These are phyloP conservation scores for Sanghuangporus weigelae DNA, from an alignment of 1,284 basidiomycete genomes.

Conservation along the genomic window DNA sequence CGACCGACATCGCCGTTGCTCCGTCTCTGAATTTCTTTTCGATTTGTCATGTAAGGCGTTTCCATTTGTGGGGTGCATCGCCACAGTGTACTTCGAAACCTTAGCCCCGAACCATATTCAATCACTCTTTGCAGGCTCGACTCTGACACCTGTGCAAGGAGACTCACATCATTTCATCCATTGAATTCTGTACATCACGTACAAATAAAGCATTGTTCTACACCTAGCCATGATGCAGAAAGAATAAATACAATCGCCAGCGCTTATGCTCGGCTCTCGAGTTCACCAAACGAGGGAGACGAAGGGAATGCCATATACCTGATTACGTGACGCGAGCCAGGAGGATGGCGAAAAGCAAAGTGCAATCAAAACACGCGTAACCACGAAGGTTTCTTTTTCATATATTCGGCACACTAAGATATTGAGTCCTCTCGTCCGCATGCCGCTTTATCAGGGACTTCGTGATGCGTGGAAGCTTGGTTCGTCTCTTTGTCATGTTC, in stretches of 20 bases:
- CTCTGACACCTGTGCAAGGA: not conserved
- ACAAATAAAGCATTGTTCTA: not conserved
- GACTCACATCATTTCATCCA: too few species aligned
- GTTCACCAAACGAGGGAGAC: not conserved
- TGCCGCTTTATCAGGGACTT: not conserved
- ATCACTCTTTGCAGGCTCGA: not conserved
- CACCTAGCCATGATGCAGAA: too few species aligned
- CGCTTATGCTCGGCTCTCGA: not conserved
- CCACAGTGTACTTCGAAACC: not conserved
- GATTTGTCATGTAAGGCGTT: not conserved
- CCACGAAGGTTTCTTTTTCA: not conserved
- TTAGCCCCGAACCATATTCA: not conserved
- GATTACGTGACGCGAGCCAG: not conserved
- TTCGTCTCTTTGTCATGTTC: slow-evolving; percentile 5
- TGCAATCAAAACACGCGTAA: not conserved
- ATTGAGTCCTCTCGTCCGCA: not conserved
- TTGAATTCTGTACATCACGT: too few species aligned
- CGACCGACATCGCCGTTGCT: slow-evolving; percentile 6
- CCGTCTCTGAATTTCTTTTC: not conserved
- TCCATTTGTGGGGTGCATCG: not conserved
- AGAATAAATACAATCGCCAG: not conserved
- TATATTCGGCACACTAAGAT: not conserved
- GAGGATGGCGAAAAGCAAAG: not conserved
- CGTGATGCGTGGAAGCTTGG: not conserved
- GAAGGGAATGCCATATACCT: not conserved